phyloP scores from a whole-genome alignment of 2,329 filamentous ascomycete species.

The Lachnellula suecica region DNA sequence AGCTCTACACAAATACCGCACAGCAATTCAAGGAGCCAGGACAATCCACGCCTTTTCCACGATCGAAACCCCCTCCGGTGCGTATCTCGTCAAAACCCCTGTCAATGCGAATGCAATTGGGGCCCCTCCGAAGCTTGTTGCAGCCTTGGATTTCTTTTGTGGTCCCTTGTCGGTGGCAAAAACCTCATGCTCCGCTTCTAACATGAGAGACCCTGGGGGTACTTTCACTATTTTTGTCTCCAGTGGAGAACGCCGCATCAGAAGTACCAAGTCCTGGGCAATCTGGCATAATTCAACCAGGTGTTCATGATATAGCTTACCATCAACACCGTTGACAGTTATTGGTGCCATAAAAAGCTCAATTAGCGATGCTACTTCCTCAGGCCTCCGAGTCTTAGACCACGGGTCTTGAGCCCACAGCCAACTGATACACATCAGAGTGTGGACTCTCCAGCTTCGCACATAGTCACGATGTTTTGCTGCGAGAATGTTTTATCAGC shows the following conservation, averaged over 20 bases:
- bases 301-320: neutral
- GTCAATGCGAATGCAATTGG: too few species aligned
- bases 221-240: neutral
- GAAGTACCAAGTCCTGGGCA: neutral
- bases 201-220: too few species aligned
- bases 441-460: neutral
- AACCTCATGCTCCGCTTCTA: neutral
- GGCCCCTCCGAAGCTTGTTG: too few species aligned
- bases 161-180: too few species aligned
- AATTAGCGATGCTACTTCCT: neutral
- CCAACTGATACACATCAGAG: neutral
- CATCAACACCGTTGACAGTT: neutral
- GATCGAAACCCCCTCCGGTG: too few species aligned
- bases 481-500: too few species aligned
- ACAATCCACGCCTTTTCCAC: too few species aligned
- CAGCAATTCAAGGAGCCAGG: too few species aligned
- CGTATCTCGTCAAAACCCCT: too few species aligned
- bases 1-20: too few species aligned
- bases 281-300: neutral
- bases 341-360: neutral
- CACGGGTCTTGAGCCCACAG: neutral
- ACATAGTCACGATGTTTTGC: neutral
- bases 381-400: neutral
- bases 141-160: too few species aligned
- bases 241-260: neutral